Conservation (phyloP, 2,329 filamentous ascomycete species). For the Plenodomus lindquistii region DNA sequence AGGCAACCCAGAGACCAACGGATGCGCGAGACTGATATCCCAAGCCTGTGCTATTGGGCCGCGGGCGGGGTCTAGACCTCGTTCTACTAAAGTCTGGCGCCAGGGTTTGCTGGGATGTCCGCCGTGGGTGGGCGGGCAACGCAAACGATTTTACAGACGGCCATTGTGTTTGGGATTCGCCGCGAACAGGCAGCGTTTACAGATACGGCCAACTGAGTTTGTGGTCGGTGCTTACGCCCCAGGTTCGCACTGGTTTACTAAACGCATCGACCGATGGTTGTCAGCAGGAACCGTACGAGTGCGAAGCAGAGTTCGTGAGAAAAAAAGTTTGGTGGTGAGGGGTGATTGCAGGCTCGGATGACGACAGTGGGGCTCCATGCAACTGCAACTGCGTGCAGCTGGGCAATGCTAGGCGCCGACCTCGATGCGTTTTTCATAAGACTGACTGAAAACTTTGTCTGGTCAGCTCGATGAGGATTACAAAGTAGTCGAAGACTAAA, state of each 20-base stretch:
- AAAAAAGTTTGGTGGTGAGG: background rate
- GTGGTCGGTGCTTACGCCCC: slow-evolving; percentile 8
- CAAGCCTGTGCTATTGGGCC: slow-evolving; percentile 5
- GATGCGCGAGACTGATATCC: slow-evolving; percentile 6
- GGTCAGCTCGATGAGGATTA: slow-evolving; percentile 1
- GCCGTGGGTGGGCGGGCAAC: slow-evolving; percentile 2
- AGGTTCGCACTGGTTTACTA: slow-evolving; percentile 5
- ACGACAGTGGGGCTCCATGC: slow-evolving; percentile 18
- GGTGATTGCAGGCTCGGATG: slow-evolving; percentile 16
- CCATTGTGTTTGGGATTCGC: background rate
- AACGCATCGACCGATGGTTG: background rate
- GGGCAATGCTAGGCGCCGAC: slow-evolving; percentile 20
- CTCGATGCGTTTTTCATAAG: slow-evolving; percentile 10
- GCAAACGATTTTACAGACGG: background rate
- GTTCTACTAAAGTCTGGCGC: slow-evolving; percentile 12
- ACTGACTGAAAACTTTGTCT: slow-evolving; percentile 17
- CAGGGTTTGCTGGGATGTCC: slow-evolving; percentile 7
- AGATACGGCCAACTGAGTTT: background rate
- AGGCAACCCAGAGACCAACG: slow-evolving; percentile 12
- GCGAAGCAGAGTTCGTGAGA: background rate
- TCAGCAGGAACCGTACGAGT: slow-evolving; percentile 2
- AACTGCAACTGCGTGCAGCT: slow-evolving; percentile 14
- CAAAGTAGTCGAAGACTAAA: background rate
- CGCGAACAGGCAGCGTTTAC: too few species aligned
- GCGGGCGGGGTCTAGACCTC: slow-evolving; percentile 26